These are phyloP conservation scores for Uronychia binucleata DNA, from an alignment of 73 alveolate genomes.

Conservation along the genomic window DNA sequence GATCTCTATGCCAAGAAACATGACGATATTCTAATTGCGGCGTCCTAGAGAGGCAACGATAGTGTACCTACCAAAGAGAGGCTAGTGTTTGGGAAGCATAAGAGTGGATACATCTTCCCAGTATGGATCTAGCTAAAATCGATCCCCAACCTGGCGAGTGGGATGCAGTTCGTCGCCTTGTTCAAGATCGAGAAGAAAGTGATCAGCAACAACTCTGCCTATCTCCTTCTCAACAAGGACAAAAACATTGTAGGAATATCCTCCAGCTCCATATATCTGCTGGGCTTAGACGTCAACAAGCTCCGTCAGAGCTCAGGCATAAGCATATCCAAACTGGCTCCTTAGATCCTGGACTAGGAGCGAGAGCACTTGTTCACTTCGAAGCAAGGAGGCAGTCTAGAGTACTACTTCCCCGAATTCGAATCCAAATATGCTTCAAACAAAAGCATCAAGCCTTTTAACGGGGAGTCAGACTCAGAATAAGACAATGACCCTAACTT, in stretches of 20 bases:
- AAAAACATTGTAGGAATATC: slow-evolving; percentile 24
- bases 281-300: slow-evolving; percentile 12
- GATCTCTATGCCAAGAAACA: slow-evolving; percentile 56
- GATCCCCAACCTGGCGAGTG: neutral
- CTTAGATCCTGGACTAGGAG: slow-evolving; percentile 20
- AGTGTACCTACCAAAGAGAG: slow-evolving; percentile 48
- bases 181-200: slow-evolving; percentile 31
- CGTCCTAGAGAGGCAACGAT: slow-evolving; percentile 40
- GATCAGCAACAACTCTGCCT: slow-evolving; percentile 29
- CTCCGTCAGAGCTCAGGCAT: neutral
- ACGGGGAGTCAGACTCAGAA: neutral
- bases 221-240: slow-evolving; percentile 33
- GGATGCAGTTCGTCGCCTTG: neutral
- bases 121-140: slow-evolving; percentile 37
- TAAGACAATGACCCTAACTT: neutral
- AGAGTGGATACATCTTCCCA: slow-evolving; percentile 48
- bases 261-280: slow-evolving; percentile 25
- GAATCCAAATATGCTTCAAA: neutral
- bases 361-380: slow-evolving; percentile 9
- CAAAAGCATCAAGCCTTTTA: too few relatives aligned
- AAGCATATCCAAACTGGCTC: slow-evolving; percentile 7
- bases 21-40: slow-evolving; percentile 32
- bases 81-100: slow-evolving; percentile 45
- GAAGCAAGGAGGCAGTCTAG: neutral
- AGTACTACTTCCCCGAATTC: neutral